Base-by-base conservation (phyloP, 1,284 basidiomycete species). In the Cryptococcus hybrid region DNA sequence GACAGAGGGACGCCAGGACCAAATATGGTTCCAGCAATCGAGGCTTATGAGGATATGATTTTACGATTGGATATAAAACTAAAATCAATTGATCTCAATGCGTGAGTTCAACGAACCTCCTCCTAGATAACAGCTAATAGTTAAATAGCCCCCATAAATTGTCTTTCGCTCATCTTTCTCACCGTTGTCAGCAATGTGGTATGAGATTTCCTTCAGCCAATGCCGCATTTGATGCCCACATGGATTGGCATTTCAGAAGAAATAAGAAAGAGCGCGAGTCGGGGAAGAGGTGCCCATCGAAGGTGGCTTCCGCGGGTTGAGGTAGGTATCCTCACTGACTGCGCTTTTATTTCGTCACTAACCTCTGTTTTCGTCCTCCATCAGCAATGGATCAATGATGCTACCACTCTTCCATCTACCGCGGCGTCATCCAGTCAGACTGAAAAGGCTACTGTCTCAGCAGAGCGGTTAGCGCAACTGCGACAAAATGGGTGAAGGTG, bases 191-290 rank as follows among this genome's bases (percentile, higher is more conserved):
- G 76, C 95, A 98, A 73, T 99, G 95, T 80, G 91, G 89, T 8
- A 80, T 90, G 61, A 87, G 96, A 54, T 97, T 95, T 76, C 81
- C 87, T 47, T 86, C 89, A 63, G 85, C 84, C 43, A 69, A 68
- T 18, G 63, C 88, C 78, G 82, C 82, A 34, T 84, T 94, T 81
- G 86, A 96, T 67, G 84, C 88, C 55, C 96, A 99, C 73, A 83
- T 99, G 66, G 96, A 99, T 75, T 90, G 92, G 88, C 96, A 99
- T 78, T 98, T 97, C 80, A 84, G 88, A 66, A 89, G 96, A 69
- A 99, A 98, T 72, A 85, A 89, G 63, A 89, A 92, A 73, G 88
- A 90, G 39, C 88, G 85, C 64, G 90, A 94, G 73, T 88, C 87
- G 46, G 80, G 90, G 90, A 0, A 84, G 95, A 60, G 93, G 94